Base-by-base conservation (phyloP, 768 basidiomycete species). In the Albatrellus ellisii region DNA sequence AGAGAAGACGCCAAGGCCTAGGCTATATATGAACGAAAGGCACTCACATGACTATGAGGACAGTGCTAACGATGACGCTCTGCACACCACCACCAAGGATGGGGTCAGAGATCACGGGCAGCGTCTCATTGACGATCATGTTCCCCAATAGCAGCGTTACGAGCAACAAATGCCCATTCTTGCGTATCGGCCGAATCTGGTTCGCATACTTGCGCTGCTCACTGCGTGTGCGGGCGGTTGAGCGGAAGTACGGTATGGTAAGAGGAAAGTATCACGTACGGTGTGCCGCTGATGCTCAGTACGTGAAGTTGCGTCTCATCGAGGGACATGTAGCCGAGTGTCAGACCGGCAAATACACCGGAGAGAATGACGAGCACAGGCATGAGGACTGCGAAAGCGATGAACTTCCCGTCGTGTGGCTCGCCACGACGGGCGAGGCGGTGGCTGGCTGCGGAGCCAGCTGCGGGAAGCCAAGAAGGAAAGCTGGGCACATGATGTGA, bases 261-360 rank as follows among this genome's bases (percentile, higher is more conserved):
- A 38, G 46, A 26, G 44, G 47, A 46, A 44, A 26, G 42, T 36
- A 33, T 18, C 2, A 63, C 83, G 45, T 52, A 87, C 84, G 80
- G 70, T 18, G 83, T 85, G 12, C 90, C 90, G 42, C 82, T 82
- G 46, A 88, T 79, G 48, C 79, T 77, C 17, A 94, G 62, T 2
- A 94, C 90, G 55, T 82, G 79, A 32, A 94, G 72, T 67, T 91
- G 88, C 29, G 89, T 91, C 59, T 84, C 84, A 61, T 94, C 89
- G 58, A 92, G 70, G 51, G 80, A 84, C 83, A 92, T 90, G 59
- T 88, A 91, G 26, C 89, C 89, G 35, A 92, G 66, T 44, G 90
- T 92, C 50, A 91, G 67, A 60, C 90, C 85, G 69, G 88, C 88
- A 73, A 91, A 90, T 45, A 89, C 52, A 56, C 88, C 88, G 45